A percentile compares a stretch with the other conserved stretches of the same genome.
Evolutionary conservation across 2,329 filamentous ascomycete species (phyloP).

Genomic region (Fusarium nanum): DNA sequence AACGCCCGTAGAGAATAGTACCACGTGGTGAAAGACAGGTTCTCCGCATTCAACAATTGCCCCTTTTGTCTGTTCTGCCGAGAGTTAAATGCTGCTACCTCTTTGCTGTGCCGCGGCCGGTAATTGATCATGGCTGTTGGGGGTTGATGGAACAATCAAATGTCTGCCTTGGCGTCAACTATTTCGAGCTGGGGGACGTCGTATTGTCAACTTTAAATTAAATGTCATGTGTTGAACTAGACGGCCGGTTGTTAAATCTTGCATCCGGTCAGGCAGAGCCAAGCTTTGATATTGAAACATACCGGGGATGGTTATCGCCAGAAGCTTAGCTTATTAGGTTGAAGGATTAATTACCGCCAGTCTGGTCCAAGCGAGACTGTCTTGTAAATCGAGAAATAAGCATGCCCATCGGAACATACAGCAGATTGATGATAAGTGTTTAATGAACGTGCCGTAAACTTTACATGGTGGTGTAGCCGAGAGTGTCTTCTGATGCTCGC

Average conservation of each 20-base stretch:
- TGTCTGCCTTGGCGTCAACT: conserved; percentile 6
- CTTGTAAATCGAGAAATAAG: conserved; percentile 1
- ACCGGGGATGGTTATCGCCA: not conserved
- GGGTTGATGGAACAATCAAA: conserved; percentile 3
- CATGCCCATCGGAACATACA: not conserved
- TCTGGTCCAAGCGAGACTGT: not conserved
- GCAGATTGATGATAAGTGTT: not conserved
- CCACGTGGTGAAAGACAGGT: conserved; percentile 24
- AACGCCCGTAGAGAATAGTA: not conserved
- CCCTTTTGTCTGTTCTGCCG: conserved; percentile 10
- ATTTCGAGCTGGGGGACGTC: not conserved
- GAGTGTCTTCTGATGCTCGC: conserved; percentile 22
- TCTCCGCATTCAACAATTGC: conserved; percentile 28
- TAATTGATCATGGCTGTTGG: conserved; percentile 23
- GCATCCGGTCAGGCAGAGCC: not conserved
- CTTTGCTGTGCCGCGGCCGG: conserved; percentile 17
- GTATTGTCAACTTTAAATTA: conserved; percentile 7
- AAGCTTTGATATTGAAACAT: conserved; percentile 12
- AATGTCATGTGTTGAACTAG: conserved; percentile 12
- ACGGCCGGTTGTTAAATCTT: not conserved
- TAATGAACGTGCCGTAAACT: not conserved
- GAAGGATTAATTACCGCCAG: conserved; percentile 2
- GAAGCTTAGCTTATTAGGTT: conserved; percentile 1
- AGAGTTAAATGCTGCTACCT: conserved; percentile 1
- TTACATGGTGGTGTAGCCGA: conserved; percentile 2